Base-by-base conservation (phyloP, 2,329 filamentous ascomycete species). In the Fusarium sp. region DNA sequence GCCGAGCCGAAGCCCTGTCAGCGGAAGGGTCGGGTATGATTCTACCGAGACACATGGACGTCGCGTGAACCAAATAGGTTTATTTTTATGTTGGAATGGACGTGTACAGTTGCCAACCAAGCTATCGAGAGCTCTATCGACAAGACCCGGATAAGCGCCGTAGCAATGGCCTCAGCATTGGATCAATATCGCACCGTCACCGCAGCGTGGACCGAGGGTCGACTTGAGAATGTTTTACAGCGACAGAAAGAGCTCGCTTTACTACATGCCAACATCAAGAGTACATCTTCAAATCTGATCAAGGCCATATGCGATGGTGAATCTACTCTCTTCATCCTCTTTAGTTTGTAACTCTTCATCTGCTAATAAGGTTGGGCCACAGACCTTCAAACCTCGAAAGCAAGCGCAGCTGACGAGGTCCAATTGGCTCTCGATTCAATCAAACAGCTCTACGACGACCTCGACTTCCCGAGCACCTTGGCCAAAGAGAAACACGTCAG, bases 91-190 rank as follows among this genome's bases (percentile, higher is more conserved):
- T 13, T 18, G 3, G 12, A 24, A 7, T 17, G 0, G 0, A 24
- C 5, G 14, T 14, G 11, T 5, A 22, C 0, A n/a, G 9, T 4
- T 34, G 30, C 12, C 15, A 34, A 34, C 13, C 18, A 8, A 24
- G 11, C 2, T 1, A 20, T n/a, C 13, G 17, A 5, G 12, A 36
- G 13, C 18, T 8, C 13, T 24, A 34, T 26, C 10, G 3, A 20
- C 30, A 36, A 28, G n/a, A 24, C 11, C 5, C 15, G 10, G 4
- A 61, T 4, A 3, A 42, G 13, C 26, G n/a, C n/a, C 6, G 28
- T 4, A 26, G 0, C 90, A 90, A n/a, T 91, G 91, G 75, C 89
- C 91, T 45, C 83, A n/a, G 47, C 22, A 34, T 32, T 47, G 17
- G 39, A 62, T 4, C 48, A 45, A 34, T 60, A 60, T 62, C n/a